Percentiles rank a stretch among this genome's conserved stretches.
These are phyloP conservation scores for Pedinophyceae sp. DNA, from an alignment of 139 green algal genomes.

Conservation along the genomic window DNA sequence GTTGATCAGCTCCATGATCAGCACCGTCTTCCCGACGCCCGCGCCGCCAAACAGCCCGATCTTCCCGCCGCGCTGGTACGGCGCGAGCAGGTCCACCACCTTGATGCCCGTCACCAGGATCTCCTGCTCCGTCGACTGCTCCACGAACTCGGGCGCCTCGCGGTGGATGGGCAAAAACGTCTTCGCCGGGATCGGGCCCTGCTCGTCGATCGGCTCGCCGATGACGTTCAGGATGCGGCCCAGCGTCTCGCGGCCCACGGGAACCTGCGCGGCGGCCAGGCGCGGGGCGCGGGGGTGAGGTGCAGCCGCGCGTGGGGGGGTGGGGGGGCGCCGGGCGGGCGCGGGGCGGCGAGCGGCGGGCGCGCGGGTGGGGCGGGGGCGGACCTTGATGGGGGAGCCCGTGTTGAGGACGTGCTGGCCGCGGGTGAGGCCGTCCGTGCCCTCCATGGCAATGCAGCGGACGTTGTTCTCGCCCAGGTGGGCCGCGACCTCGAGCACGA, in stretches of 20 bases:
- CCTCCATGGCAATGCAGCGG: conserved; percentile 96
- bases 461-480: conserved; percentile 95
- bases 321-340: too few relatives aligned
- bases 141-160: conserved; percentile 81
- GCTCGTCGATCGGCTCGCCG: conserved; percentile 96
- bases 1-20: conserved; percentile 99
- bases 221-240: conserved; percentile 99
- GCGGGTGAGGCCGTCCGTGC: conserved; percentile 85
- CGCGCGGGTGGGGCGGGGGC: too few relatives aligned
- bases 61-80: conserved; percentile 97
- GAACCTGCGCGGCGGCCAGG: too few relatives aligned
- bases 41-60: conserved; percentile 98
- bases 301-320: too few relatives aligned
- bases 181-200: conserved; percentile 69
- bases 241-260: conserved; percentile 86
- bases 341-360: too few relatives aligned
- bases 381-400: conserved; percentile 78
- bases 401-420: conserved; percentile 86
- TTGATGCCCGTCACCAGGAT: conserved; percentile 99
- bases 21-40: conserved; percentile 98
- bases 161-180: conserved; percentile 83
- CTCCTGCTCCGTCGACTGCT: conserved; percentile 93
- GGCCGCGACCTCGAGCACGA: conserved; percentile 96
- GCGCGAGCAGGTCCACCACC: conserved; percentile 96
- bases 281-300: too few relatives aligned